Conservation (phyloP, 1,139 yeast species). For the Candida freyschussii region DNA sequence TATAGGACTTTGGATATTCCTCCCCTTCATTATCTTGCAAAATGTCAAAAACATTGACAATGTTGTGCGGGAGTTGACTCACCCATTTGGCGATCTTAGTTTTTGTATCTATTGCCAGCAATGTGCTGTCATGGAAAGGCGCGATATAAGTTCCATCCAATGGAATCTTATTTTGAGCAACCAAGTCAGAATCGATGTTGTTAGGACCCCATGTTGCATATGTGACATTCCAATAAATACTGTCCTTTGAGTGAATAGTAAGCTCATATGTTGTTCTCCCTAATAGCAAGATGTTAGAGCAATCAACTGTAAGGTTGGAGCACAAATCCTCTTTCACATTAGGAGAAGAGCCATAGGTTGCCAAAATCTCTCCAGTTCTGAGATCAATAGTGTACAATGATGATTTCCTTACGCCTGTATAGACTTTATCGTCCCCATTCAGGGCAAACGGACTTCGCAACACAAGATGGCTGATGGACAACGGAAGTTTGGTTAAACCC, state of each 20-base stretch:
- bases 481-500: conserved; percentile 80
- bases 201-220: conserved; percentile 94
- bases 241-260: conserved; percentile 60
- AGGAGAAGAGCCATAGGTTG: conserved; percentile 54
- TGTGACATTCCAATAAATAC: conserved; percentile 78
- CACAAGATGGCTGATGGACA: conserved; percentile 74
- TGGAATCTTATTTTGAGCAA: conserved; percentile 44
- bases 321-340: conserved; percentile 4
- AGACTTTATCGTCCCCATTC: conserved; percentile 79
- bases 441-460: conserved; percentile 78
- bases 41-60: conserved; percentile 71
- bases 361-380: conserved; percentile 69
- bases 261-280: conserved; percentile 50
- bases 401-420: conserved; percentile 80
- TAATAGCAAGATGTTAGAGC: conserved; percentile 28
- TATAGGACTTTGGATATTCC: conserved; percentile 28
- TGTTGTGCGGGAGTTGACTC: conserved; percentile 55
- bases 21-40: conserved; percentile 31
- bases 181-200: conserved; percentile 70
- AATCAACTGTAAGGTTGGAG: conserved; percentile 16
- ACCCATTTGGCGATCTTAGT: conserved; percentile 79
- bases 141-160: conserved; percentile 74
- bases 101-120: conserved; percentile 60
- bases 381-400: conserved; percentile 73
- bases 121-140: conserved; percentile 74